Percentiles rank a stretch among this genome's conserved stretches.
These are phyloP conservation scores for Diospyros kaki DNA, from an alignment of 148 eudicot genomes.

Conservation along the genomic window DNA sequence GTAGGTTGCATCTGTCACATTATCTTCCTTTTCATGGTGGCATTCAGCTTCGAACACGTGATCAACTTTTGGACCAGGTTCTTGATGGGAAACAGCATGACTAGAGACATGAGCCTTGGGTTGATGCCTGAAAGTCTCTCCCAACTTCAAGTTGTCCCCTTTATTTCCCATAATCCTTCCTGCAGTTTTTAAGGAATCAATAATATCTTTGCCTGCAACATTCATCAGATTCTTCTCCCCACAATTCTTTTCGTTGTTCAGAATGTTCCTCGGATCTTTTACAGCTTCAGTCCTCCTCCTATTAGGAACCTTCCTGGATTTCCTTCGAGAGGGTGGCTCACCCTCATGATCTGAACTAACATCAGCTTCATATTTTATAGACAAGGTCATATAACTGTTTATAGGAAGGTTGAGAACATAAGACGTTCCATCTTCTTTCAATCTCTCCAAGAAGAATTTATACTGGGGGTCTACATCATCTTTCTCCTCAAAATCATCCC, in stretches of 20 bases:
- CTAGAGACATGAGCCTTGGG: not conserved
- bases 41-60: not conserved
- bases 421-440: conserved; percentile 25
- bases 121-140: not conserved
- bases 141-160: not conserved
- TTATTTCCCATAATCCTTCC: not conserved
- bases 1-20: not conserved
- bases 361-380: conserved; percentile 33
- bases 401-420: conserved; percentile 29
- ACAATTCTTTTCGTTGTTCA: not conserved
- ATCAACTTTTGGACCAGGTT: not conserved
- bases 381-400: conserved; percentile 16
- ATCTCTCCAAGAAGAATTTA: conserved; percentile 23
- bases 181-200: not conserved
- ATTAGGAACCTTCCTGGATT: not conserved
- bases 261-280: not conserved
- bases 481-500: conserved; percentile 10
- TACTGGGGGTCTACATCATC: conserved; percentile 31
- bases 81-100: not conserved
- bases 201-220: not conserved
- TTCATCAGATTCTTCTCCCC: not conserved
- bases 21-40: conserved; percentile 8
- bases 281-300: not conserved
- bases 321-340: conserved; percentile 1
- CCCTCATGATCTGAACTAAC: not conserved